Base-by-base conservation (phyloP, 2,329 filamentous ascomycete genomes). In the Venturia asperata region DNA sequence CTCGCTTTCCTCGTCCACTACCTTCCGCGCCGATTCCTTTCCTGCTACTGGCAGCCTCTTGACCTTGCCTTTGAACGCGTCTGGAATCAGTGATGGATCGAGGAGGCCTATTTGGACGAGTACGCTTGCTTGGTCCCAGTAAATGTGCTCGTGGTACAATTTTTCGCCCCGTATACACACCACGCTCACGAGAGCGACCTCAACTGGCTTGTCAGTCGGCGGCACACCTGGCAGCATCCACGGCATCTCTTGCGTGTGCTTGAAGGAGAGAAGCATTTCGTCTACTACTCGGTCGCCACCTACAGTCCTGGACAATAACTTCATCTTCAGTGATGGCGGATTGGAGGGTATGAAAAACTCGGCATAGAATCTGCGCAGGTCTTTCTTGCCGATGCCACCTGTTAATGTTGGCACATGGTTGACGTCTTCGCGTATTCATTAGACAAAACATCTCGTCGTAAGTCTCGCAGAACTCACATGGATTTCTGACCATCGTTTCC, bases 61-160 rank as follows among this genome's bases (percentile, higher is more conserved):
- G 7, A 81, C 74, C 2, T 80, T 78, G 41, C 65, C 66, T 60
- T 58, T 56, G 27, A 68, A 37, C 11, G 76, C 72, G 47, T 78
- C 73, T 0, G 82, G 81, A 24, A 85, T 77, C 1, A 78, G 69
- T 66, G 83, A 82, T n/a, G 82, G 79, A 73, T 85, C 82, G 62
- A 86, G 66, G 66, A 86, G 69, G 0, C 84, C 84, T 0, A 84
- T 75, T 70, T 86, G 84, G 56, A 85, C 81, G 17, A 87, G 71
- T 9, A 86, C 83, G 61, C 78, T 82, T 11, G 84, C 84, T 69
- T 87, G 84, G 68, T 86, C 84, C 84, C 84, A 87, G 70, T 86
- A 86, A 3, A 85, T 73, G 63, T 85, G 79, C 71, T 87, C 84
- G 21, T 79, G 81, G 72, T 80, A 83, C 15, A 86, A 72, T 68